These are phyloP conservation scores for Leccinum aurantiacum DNA, from an alignment of 768 basidiomycete species.

Conservation along the genomic window DNA sequence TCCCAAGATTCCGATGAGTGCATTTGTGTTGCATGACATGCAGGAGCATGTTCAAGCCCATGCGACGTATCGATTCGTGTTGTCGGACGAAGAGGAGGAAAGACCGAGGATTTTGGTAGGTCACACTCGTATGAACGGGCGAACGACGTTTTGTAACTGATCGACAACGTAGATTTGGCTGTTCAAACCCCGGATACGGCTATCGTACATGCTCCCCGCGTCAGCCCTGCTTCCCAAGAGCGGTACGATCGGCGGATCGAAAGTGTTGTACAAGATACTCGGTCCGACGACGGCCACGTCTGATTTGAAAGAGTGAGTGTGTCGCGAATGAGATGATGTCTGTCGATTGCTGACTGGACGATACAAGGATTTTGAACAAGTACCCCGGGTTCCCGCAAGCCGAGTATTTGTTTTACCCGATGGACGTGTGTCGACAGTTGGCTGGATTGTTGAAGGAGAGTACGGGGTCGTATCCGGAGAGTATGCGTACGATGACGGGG, in stretches of 20 bases:
- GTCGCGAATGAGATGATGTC: not conserved
- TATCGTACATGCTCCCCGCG: slow-evolving; percentile 66
- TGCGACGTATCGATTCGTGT: slow-evolving; percentile 87
- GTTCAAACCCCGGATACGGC: slow-evolving; percentile 84
- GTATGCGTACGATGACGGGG: slow-evolving; percentile 75
- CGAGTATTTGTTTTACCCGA: slow-evolving; percentile 85
- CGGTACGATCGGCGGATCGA: slow-evolving; percentile 67
- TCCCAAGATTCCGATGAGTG: slow-evolving; percentile 62
- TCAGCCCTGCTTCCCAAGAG: slow-evolving; percentile 59
- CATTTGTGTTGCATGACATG: slow-evolving; percentile 93
- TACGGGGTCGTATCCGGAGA: slow-evolving; percentile 71
- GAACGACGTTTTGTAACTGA: not conserved
- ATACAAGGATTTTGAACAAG: slow-evolving; percentile 53
- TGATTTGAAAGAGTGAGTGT: slow-evolving; percentile 30
- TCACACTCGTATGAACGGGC: not conserved
- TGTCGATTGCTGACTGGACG: slow-evolving; percentile 1
- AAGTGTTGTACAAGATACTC: slow-evolving; percentile 82
- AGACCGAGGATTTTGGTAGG: slow-evolving; percentile 75
- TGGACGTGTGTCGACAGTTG: slow-evolving; percentile 71
- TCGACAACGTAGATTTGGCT: slow-evolving; percentile 72
- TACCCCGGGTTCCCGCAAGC: slow-evolving; percentile 86
- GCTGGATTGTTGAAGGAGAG: slow-evolving; percentile 74
- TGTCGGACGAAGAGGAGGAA: slow-evolving; percentile 86
- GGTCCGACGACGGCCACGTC: slow-evolving; percentile 50
- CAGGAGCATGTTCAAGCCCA: slow-evolving; percentile 88